These are phyloP conservation scores for Ajuga chamaepitys DNA, from an alignment of 257 asterid genomes.

Conservation along the genomic window DNA sequence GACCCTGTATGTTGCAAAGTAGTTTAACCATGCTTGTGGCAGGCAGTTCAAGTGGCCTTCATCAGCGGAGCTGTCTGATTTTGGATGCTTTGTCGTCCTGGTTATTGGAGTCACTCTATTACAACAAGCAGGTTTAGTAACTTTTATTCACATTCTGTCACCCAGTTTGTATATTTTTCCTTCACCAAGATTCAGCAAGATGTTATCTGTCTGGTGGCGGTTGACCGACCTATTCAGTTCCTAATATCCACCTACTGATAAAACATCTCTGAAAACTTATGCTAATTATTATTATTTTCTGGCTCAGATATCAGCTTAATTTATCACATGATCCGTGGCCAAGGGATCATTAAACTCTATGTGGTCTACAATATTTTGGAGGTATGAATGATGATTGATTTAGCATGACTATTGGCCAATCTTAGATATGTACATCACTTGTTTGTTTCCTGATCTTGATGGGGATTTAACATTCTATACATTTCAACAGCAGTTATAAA, in stretches of 20 bases:
- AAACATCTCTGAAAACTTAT: not conserved
- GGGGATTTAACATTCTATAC: not conserved
- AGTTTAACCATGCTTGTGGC: slow-evolving; percentile 71
- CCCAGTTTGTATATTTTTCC: not conserved
- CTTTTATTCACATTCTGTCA: slow-evolving; percentile 7
- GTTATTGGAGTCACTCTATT: slow-evolving; percentile 68
- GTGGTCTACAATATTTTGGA: slow-evolving; percentile 97
- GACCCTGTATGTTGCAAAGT: slow-evolving; percentile 30
- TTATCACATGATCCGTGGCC: slow-evolving; percentile 99
- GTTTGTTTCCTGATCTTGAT: slow-evolving; percentile 5
- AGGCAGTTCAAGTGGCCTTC: slow-evolving; percentile 96
- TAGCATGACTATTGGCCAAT: not conserved
- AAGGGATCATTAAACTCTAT: slow-evolving; percentile 86
- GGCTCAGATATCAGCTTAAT: slow-evolving; percentile 87
- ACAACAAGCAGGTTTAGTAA: slow-evolving; percentile 78
- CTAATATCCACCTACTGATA: not conserved
- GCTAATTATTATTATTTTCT: slow-evolving; percentile 2
- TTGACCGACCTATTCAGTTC: not conserved
- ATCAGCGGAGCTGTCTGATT: slow-evolving; percentile 81
- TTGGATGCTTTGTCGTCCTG: slow-evolving; percentile 75
- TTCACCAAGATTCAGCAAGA: not conserved
- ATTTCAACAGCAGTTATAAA: not conserved
- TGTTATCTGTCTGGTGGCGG: not conserved
- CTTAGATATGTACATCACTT: not conserved
- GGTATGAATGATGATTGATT: slow-evolving; percentile 57